A percentile compares a stretch with the other conserved stretches of the same genome.
These are phyloP conservation scores for Syzygium grande DNA, from an alignment of 345 rosid genomes.

Conservation along the genomic window DNA sequence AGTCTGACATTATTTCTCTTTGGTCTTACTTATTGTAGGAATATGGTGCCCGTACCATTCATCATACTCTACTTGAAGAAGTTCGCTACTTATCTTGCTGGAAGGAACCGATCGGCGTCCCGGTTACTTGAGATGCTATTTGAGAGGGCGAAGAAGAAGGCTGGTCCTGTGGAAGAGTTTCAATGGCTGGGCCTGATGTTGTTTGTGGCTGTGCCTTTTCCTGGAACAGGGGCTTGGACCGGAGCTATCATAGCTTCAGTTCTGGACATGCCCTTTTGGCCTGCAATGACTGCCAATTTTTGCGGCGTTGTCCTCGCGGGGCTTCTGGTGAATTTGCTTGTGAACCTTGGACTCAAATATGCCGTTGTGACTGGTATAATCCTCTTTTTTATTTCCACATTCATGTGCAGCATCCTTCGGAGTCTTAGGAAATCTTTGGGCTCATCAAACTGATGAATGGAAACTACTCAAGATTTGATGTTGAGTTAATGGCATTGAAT, in stretches of 20 bases:
- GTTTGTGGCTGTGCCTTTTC: slow-evolving; percentile 93
- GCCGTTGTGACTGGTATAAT: slow-evolving; percentile 54
- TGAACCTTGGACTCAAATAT: slow-evolving; percentile 75
- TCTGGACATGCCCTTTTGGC: slow-evolving; percentile 91
- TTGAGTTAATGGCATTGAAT: not conserved
- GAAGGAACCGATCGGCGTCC: slow-evolving; percentile 52
- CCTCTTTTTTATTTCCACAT: slow-evolving; percentile 65
- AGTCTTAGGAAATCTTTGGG: slow-evolving; percentile 43
- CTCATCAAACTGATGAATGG: slow-evolving; percentile 18
- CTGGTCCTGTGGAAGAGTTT: slow-evolving; percentile 88
- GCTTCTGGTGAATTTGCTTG: slow-evolving; percentile 72
- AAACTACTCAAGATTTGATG: not conserved
- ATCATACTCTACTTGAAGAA: slow-evolving; percentile 69
- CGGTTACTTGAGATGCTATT: slow-evolving; percentile 50
- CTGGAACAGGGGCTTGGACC: slow-evolving; percentile 97
- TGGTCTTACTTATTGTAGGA: slow-evolving; percentile 32
- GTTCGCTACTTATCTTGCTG: slow-evolving; percentile 56
- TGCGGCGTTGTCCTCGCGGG: slow-evolving; percentile 76
- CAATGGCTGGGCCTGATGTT: slow-evolving; percentile 95
- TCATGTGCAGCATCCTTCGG: slow-evolving; percentile 81
- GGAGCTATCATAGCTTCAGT: slow-evolving; percentile 83
- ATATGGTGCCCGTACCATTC: slow-evolving; percentile 94
- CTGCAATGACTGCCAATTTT: slow-evolving; percentile 72
- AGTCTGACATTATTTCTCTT: not conserved
- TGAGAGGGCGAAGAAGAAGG: slow-evolving; percentile 65